Evolutionary conservation across 2,329 filamentous ascomycete species (phyloP).

Genomic region (Epichloe sibirici): DNA sequence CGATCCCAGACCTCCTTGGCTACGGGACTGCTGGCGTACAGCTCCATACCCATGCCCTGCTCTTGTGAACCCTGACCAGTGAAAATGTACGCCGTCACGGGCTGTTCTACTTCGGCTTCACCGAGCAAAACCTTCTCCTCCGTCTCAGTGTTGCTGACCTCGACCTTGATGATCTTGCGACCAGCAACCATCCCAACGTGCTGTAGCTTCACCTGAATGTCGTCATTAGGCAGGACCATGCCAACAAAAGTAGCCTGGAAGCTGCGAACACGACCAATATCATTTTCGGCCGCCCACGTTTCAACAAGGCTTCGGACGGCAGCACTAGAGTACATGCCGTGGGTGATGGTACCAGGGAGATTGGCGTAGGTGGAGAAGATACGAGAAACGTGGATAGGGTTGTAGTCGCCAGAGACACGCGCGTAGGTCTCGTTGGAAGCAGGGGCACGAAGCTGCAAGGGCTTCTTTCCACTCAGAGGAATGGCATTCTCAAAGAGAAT

Average conservation of each 20-base stretch:
- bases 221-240: constrained; percentile 96
- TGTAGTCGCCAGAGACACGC: constrained; percentile 94
- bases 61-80: constrained; percentile 97
- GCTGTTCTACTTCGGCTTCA: constrained; percentile 96
- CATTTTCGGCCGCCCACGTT: constrained; percentile 98
- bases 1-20: constrained; percentile 97
- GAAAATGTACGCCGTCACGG: constrained; percentile 92
- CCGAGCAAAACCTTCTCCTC: constrained; percentile 93
- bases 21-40: constrained; percentile 86
- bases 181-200: constrained; percentile 96
- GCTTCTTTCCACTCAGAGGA: constrained; percentile 82
- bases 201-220: constrained; percentile 87
- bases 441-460: constrained; percentile 78
- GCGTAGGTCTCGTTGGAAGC: constrained; percentile 97
- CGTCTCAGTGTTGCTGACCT: constrained; percentile 87
- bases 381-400: constrained; percentile 95
- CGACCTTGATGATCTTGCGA: constrained; percentile 98
- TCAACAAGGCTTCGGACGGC: constrained; percentile 92
- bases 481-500: constrained; percentile 97
- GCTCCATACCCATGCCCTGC: constrained; percentile 99
- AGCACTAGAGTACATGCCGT: constrained; percentile 98
- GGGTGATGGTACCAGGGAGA: constrained; percentile 91
- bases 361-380: constrained; percentile 95
- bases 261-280: constrained; percentile 90
- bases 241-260: constrained; percentile 96